A percentile compares a stretch with the other conserved stretches of the same genome.
These are phyloP conservation scores for Aspergillus candidus DNA, from an alignment of 2,329 filamentous ascomycete species.

Conservation along the genomic window DNA sequence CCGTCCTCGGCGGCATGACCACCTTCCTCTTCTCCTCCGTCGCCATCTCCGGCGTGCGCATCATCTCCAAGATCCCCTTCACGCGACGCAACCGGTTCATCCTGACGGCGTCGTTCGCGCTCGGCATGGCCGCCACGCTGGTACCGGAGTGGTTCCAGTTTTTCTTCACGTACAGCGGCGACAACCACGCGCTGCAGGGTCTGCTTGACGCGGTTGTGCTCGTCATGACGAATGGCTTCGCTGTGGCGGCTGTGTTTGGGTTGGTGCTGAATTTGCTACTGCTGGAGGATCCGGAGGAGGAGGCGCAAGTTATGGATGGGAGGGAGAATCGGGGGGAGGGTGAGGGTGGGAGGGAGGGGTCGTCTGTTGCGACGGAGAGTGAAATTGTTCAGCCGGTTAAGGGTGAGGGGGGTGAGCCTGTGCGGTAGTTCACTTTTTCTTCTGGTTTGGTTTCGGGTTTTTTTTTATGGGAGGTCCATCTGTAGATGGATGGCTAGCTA, in stretches of 20 bases:
- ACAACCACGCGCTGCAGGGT: constrained; percentile 64
- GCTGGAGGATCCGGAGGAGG: constrained; percentile 69
- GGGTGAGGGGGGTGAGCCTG: background rate
- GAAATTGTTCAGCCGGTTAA: background rate
- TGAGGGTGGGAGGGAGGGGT: background rate
- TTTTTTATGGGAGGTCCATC: no score
- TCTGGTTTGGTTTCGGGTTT: no score
- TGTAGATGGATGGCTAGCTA: no score
- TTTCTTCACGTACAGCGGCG: constrained; percentile 41
- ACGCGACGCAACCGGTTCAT: constrained; percentile 63
- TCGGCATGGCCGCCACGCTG: constrained; percentile 52
- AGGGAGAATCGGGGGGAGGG: background rate
- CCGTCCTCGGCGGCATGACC: constrained; percentile 45
- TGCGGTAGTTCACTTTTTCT: background rate
- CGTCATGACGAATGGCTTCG: constrained; percentile 59
- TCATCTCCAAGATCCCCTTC: constrained; percentile 57
- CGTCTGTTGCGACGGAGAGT: background rate
- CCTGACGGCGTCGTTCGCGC: constrained; percentile 54
- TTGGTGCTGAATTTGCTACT: constrained; percentile 68
- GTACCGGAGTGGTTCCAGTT: constrained; percentile 45
- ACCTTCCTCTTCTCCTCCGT: constrained; percentile 64
- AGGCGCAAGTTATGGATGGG: constrained; percentile 29
- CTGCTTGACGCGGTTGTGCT: constrained; percentile 50
- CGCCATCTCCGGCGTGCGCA: constrained; percentile 59
- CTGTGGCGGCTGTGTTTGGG: constrained; percentile 64